These are phyloP conservation scores for Primulina tabacum DNA, from an alignment of 257 asterid genomes.

Conservation along the genomic window DNA sequence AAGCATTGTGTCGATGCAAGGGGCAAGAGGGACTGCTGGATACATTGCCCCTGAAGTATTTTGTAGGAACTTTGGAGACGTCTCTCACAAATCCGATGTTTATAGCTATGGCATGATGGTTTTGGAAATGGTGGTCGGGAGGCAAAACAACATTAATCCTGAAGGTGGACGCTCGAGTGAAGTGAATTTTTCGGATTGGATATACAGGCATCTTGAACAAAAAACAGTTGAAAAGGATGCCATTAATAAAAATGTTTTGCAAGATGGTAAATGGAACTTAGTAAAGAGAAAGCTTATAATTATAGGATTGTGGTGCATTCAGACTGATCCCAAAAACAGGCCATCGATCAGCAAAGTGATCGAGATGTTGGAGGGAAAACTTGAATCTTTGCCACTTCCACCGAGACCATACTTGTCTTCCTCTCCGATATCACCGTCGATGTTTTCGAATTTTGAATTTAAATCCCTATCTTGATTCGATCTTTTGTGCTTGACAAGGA, in stretches of 20 bases:
- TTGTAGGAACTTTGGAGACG: conserved; percentile 23
- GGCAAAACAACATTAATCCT: conserved; percentile 16
- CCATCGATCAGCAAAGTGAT: conserved; percentile 33
- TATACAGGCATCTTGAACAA: conserved; percentile 19
- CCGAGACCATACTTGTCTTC: conserved; percentile 22
- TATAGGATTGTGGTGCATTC: conserved; percentile 36
- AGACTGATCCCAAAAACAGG: conserved; percentile 24
- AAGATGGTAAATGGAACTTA: conserved; percentile 14
- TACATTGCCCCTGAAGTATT: neutral
- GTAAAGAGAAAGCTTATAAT: conserved; percentile 29
- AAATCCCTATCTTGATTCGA: too few relatives aligned
- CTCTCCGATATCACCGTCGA: neutral
- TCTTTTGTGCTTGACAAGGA: too few relatives aligned
- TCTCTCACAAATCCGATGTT: conserved; percentile 36
- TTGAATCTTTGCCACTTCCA: conserved; percentile 20
- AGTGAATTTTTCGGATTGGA: conserved; percentile 31
- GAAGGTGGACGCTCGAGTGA: conserved; percentile 9
- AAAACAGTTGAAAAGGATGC: neutral
- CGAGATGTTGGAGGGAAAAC: conserved; percentile 32
- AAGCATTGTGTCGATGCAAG: too few relatives aligned
- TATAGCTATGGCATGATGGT: conserved; percentile 42
- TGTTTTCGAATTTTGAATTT: neutral
- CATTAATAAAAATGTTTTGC: neutral
- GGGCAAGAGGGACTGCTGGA: too few relatives aligned
- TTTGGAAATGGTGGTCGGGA: conserved; percentile 32